Percentiles rank a stretch among this genome's conserved stretches.
These are phyloP conservation scores for Rhododendron henanense DNA, from an alignment of 148 eudicot species.

Conservation along the genomic window DNA sequence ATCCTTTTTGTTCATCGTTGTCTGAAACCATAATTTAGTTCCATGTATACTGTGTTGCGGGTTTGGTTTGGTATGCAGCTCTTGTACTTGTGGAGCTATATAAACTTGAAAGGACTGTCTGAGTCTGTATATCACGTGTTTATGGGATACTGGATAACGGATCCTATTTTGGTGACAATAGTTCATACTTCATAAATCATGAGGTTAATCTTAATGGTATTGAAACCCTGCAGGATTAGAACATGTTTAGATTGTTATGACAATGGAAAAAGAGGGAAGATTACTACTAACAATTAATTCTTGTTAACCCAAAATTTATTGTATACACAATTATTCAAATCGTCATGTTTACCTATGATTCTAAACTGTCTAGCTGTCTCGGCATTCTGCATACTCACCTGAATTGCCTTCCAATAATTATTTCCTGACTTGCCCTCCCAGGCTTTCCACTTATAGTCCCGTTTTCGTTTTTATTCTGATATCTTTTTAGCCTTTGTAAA, in stretches of 20 bases:
- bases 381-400: background rate
- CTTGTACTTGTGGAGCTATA: background rate
- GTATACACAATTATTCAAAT: background rate
- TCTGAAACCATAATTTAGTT: background rate
- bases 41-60: background rate
- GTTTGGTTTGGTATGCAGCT: background rate
- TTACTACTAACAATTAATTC: background rate
- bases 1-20: constrained; percentile 54
- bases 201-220: background rate
- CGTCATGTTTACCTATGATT: background rate
- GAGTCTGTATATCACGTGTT: background rate
- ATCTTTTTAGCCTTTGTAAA: background rate
- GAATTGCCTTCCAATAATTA: too few relatives aligned
- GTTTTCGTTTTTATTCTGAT: background rate
- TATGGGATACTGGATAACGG: background rate
- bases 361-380: background rate
- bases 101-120: background rate
- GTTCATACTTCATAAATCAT: background rate
- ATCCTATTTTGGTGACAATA: background rate
- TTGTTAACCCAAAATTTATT: background rate
- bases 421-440: background rate
- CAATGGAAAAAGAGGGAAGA: background rate
- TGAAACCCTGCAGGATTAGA: background rate
- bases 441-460: background rate
- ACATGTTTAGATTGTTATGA: background rate